Base-by-base conservation (phyloP, 2,329 filamentous ascomycete genomes). In the Alternaria sp. region DNA sequence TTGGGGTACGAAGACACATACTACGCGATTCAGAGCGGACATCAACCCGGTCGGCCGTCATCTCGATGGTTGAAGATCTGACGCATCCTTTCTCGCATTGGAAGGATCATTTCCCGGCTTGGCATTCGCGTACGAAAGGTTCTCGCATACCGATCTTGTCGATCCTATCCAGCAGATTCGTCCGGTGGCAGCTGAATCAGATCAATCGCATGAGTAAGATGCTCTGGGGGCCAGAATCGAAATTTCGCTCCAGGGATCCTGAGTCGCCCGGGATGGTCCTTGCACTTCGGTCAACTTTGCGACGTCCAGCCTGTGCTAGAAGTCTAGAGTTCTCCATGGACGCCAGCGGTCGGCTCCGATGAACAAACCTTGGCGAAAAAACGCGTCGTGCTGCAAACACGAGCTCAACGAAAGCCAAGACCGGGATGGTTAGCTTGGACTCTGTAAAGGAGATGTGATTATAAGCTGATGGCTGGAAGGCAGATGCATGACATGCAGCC, bases 131-230 rank as follows among this genome's bases (percentile, higher is more conserved):
- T 10, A 15, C 12, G 30, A 44, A 47, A 50, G 43, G 26, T 55
- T 45, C 59, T 43, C 57, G 45, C 46, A 36, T 25, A 59, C 32
- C 43, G 56, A 62, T 65, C 47, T 32, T 57, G 62, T 54, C 56
- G 62, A 67, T 65, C 62, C 15, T 28, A 23, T 46, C 60, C 26
- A 30, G 30, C 56, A 46, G 43, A 28, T 54, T 26, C 15, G 12
- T 56, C 21, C 28, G 43, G 17, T 43, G n/a, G 23, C 43, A 28
- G 50, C 40, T 28, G 23, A 54, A 23, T 40, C 19, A 21, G 36
- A 32, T 13, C 12, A 17, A 36, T 28, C 3, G 11, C 9, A 30
- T 10, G 25, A 9, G 8, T 10, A 46, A 28, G 4, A 19, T 43
- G 5, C 23, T n/a, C 17, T n/a, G 43, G 28, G 43, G 26, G 12